Conservation (phyloP, 2,329 filamentous ascomycete species). For the Botrytis sinoallii region DNA sequence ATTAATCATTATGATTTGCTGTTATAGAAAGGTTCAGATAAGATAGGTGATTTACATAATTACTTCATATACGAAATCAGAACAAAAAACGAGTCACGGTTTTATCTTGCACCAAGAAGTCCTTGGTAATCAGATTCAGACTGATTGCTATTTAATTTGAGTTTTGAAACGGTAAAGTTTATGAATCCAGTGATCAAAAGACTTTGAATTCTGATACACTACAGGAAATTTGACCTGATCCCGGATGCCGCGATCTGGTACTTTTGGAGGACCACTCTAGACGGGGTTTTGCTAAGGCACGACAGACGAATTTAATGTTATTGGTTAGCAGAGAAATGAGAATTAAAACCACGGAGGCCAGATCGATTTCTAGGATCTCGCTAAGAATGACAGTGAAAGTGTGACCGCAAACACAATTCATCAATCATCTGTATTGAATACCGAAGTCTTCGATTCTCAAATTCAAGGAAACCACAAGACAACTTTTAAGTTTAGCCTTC, state of each 20-base stretch:
- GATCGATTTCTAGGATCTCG: not conserved
- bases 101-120: not conserved
- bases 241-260: too few relatives aligned
- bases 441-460: not conserved
- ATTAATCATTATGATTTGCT: fast-evolving
- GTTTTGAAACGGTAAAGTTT: too few relatives aligned
- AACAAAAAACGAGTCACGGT: not conserved
- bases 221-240: too few relatives aligned
- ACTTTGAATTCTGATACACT: too few relatives aligned
- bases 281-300: not conserved
- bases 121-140: too few relatives aligned
- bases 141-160: too few relatives aligned
- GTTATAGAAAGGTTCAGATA: not conserved
- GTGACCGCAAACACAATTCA: fast-evolving
- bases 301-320: fast-evolving
- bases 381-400: not conserved
- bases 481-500: too few relatives aligned
- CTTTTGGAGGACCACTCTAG: too few relatives aligned
- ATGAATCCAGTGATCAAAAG: too few relatives aligned
- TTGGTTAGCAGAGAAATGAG: not conserved
- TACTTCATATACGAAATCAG: not conserved
- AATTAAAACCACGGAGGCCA: not conserved
- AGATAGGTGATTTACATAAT: not conserved
- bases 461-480: too few relatives aligned
- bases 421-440: not conserved